Percentiles rank a stretch among this genome's conserved stretches.
These are phyloP conservation scores for Phylloporus sp. DNA, from an alignment of 768 basidiomycete genomes.

Conservation along the genomic window DNA sequence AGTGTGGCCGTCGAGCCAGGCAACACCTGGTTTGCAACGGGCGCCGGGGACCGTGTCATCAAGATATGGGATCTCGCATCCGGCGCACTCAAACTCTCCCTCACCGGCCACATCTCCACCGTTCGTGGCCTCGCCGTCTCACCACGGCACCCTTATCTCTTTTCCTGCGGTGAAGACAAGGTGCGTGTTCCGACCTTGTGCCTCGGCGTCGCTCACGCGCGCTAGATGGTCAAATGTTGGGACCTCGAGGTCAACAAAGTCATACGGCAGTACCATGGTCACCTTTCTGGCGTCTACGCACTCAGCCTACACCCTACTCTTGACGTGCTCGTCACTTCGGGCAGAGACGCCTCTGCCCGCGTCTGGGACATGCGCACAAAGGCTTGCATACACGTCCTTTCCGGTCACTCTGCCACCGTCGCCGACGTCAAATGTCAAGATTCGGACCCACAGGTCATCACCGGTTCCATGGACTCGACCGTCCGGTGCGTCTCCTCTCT, in stretches of 20 bases:
- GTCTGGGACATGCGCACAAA: constrained; percentile 99
- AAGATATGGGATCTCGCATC: constrained; percentile 99
- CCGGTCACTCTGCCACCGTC: constrained; percentile 93
- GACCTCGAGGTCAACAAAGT: constrained; percentile 98
- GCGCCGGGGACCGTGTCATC: constrained; percentile 95
- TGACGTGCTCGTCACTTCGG: constrained; percentile 91
- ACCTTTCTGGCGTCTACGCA: constrained; percentile 95
- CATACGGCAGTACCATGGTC: constrained; percentile 97
- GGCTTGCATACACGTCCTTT: constrained; percentile 87
- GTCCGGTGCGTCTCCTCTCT: constrained; percentile 53
- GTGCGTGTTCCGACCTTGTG: constrained; percentile 36
- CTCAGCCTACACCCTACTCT: constrained; percentile 92
- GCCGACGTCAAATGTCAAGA: constrained; percentile 96
- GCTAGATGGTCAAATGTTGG: constrained; percentile 99
- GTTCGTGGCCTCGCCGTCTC: constrained; percentile 94
- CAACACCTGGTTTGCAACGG: constrained; percentile 98
- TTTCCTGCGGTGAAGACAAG: constrained; percentile 98
- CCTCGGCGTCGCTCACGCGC: not conserved
- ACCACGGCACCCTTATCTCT: constrained; percentile 90
- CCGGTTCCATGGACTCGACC: constrained; percentile 97
- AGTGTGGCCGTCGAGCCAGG: constrained; percentile 96
- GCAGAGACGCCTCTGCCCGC: constrained; percentile 93
- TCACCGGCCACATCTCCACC: constrained; percentile 97
- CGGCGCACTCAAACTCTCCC: constrained; percentile 92
- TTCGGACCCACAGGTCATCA: constrained; percentile 96